Evolutionary conservation across 176 grass and related monocot species (phyloP), one percentile per base, ranked within the genome.

Genomic region (Carex myosuroides): DNA sequence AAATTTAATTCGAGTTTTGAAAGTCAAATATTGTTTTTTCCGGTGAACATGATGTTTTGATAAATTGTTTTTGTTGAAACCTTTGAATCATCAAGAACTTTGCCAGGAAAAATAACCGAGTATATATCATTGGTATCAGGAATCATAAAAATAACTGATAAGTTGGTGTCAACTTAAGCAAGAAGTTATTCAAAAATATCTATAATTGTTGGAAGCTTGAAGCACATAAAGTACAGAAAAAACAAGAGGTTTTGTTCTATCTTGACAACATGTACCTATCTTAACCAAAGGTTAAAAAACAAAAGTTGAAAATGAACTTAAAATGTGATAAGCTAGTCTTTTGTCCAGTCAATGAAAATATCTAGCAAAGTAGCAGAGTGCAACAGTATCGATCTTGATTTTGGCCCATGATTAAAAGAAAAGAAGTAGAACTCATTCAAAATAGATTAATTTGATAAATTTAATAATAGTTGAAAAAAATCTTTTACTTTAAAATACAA

Each of bases 221-320:
- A 26, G 10, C 20, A 75, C 42, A 54, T 53, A 20, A 13, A 50
- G 44, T 75, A 50, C 20, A 50, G 16, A 50, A 74, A 50, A 74
- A 53, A 42, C n/a, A 74, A 73, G 14, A 52, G 20, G 9, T 26
- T 74, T 50, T 74, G 42, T 30, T 66, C 5, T 66, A 4, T 33
- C 29, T 5, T 35, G 12, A 66, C 12, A 21, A 65, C 13, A 64
- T 60, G 46, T 50, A 59, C 56, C 61, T 64, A 11, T 64, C 21
- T 22, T 4, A 29, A 64, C 62, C 62, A 67, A 33, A 14, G 29
- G 10, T 33, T 30, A 35, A 67, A 67, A 33, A 67, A 32, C 3
- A 35, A 67, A 67, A 67, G 64, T 67, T 67, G 64, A 67, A 67
- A 67, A 67, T 67, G 64, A 67, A 67, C 64, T 67, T 13, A 67